These are phyloP conservation scores for Colletotrichum salicis DNA, from an alignment of 2,329 filamentous ascomycete genomes.

Conservation along the genomic window DNA sequence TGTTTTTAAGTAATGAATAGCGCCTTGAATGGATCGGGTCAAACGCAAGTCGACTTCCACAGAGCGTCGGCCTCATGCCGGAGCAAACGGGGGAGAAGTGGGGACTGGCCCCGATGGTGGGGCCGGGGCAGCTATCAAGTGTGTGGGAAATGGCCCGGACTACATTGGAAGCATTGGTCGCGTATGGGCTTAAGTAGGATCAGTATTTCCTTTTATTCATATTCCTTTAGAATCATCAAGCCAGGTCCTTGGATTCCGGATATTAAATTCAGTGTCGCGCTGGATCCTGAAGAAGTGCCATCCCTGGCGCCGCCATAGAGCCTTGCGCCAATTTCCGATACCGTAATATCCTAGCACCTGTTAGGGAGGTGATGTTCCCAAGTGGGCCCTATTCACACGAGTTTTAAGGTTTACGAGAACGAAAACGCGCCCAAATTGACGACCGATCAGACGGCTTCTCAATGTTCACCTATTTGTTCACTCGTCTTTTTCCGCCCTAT, in stretches of 20 bases:
- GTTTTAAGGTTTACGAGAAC: not conserved
- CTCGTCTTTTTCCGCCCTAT: not conserved
- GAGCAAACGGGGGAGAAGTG: not conserved
- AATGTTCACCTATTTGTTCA: not conserved
- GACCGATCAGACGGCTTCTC: not conserved
- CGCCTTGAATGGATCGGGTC: not conserved
- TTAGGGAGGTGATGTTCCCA: not conserved
- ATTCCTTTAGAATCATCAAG: not conserved
- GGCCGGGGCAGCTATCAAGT: not conserved
- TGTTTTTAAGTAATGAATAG: no score
- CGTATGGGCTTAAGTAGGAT: not conserved
- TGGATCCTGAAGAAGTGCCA: not conserved
- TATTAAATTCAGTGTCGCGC: not conserved
- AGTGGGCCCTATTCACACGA: not conserved
- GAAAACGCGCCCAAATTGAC: not conserved
- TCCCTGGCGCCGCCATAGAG: not conserved
- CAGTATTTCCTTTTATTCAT: not conserved
- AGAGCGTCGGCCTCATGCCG: not conserved
- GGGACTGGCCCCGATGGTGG: not conserved
- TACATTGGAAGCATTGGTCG: not conserved
- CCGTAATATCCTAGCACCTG: not conserved
- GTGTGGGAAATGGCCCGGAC: no score
- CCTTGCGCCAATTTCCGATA: not conserved
- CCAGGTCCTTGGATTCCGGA: not conserved
- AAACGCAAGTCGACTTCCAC: not conserved